Conservation (phyloP, 2,329 filamentous ascomycete species). For the Pyrenophora graminea region DNA sequence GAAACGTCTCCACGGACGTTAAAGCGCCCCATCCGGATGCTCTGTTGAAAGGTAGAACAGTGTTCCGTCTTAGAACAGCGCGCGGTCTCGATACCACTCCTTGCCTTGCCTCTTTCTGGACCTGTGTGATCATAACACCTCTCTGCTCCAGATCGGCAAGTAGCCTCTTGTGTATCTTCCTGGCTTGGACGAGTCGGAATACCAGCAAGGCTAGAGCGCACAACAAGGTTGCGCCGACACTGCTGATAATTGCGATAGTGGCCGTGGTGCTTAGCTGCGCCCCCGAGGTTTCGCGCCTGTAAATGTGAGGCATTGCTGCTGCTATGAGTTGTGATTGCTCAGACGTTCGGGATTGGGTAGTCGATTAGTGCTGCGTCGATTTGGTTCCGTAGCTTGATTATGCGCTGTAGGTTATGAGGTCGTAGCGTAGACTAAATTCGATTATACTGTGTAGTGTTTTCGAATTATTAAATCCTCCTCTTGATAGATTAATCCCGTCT, state of each 20-base stretch:
- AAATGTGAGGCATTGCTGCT: slow-evolving; percentile 13
- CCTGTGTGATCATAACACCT: slow-evolving; percentile 33
- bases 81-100: slow-evolving; percentile 34
- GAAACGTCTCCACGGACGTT: slow-evolving; percentile 46
- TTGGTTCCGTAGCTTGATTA: too few relatives aligned
- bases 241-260: slow-evolving; percentile 30
- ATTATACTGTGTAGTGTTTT: neutral
- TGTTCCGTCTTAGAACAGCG: slow-evolving; percentile 38
- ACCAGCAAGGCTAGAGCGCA: slow-evolving; percentile 30
- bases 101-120: slow-evolving; percentile 23
- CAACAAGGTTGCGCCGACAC: slow-evolving; percentile 32
- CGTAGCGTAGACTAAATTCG: neutral
- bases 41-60: slow-evolving; percentile 40
- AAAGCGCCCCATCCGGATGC: slow-evolving; percentile 49
- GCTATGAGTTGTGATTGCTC: neutral
- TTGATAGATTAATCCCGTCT: slow-evolving; percentile 11
- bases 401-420: too few relatives aligned
- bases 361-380: too few relatives aligned
- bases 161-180: slow-evolving; percentile 34
- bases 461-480: slow-evolving; percentile 22
- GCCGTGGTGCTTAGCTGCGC: slow-evolving; percentile 30
- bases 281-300: slow-evolving; percentile 12
- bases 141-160: slow-evolving; percentile 41
- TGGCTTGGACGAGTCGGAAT: slow-evolving; percentile 33
- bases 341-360: neutral